A percentile compares a stretch with the other conserved stretches of the same genome.
Conservation (phyloP, 441 rosid genomes). For the Oxalis stricta region DNA sequence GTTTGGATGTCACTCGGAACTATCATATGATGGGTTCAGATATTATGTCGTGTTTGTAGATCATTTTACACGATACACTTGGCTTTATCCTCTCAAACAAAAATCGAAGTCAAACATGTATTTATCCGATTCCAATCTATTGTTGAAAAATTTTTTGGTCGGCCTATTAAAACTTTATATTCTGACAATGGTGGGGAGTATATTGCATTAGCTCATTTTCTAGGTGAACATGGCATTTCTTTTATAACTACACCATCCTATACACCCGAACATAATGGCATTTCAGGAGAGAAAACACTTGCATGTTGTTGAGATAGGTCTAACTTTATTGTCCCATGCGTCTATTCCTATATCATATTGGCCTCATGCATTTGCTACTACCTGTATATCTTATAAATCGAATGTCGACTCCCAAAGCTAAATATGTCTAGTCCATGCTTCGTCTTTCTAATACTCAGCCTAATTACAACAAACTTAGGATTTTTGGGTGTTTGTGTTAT, state of each 20-base stretch:
- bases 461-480: neutral
- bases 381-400: neutral
- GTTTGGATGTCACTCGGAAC: neutral
- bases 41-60: neutral
- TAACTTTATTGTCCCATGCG: neutral
- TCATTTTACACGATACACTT: neutral
- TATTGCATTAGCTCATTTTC: accelerated
- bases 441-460: accelerated
- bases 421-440: neutral
- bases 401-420: neutral
- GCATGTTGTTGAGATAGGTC: neutral
- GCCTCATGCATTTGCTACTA: neutral
- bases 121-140: neutral
- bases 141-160: neutral
- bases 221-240: neutral
- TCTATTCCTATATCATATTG: neutral
- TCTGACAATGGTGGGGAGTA: neutral
- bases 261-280: neutral
- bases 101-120: neutral
- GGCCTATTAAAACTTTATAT: neutral
- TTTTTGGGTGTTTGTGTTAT: neutral
- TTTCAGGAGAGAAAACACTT: neutral
- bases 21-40: neutral
- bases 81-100: neutral
- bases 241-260: neutral